Evolutionary conservation across 2,329 filamentous ascomycete species (phyloP).

Genomic region (Trichoderma cornu-damae): DNA sequence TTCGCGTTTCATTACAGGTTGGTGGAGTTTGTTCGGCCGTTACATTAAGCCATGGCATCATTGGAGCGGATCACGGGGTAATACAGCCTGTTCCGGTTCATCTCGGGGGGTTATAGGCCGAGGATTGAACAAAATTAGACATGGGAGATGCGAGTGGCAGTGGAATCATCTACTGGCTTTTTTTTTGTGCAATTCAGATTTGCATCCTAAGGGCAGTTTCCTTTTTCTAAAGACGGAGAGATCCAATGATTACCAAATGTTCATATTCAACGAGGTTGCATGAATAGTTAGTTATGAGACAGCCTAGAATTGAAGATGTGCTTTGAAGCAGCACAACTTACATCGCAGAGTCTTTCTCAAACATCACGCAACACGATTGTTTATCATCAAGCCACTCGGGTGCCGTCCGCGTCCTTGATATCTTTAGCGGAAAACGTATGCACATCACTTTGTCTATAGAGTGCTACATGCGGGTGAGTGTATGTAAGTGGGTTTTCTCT

Average conservation of each 20-base stretch:
- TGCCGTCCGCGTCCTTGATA: background rate
- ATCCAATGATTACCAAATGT: no score
- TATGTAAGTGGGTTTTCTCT: background rate
- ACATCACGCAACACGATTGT: no score
- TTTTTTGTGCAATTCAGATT: background rate
- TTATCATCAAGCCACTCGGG: background rate
- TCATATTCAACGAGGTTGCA: no score
- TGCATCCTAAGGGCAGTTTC: no score
- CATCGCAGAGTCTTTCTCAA: background rate
- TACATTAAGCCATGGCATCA: background rate
- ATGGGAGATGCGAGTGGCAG: background rate
- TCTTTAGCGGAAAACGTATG: background rate
- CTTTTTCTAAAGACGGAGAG: no score
- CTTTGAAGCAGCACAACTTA: background rate
- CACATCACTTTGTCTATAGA: background rate
- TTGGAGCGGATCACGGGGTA: background rate
- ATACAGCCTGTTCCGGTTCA: background rate
- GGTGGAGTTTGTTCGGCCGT: background rate
- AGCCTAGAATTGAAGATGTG: no score
- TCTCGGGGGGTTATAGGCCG: background rate
- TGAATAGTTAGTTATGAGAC: no score
- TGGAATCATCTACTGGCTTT: no score
- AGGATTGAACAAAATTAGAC: background rate
- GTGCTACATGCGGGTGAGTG: background rate
- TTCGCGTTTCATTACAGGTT: background rate